Evolutionary conservation across 1,284 basidiomycete genomes (phyloP).

Genomic region (Leccinum proliferum): DNA sequence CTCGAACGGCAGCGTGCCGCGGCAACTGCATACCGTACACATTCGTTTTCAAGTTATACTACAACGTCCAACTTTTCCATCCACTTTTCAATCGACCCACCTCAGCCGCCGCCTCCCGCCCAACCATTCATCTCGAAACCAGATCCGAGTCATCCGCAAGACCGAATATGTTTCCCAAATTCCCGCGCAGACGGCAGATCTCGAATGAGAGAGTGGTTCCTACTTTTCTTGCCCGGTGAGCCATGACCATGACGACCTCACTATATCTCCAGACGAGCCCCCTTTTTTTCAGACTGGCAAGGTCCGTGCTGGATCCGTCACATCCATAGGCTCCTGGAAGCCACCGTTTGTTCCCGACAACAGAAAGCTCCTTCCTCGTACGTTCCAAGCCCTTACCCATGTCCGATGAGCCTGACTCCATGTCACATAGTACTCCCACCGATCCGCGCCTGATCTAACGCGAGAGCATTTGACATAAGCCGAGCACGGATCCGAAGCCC

Average conservation of each 20-base stretch:
- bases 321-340: constrained; percentile 26
- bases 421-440: constrained; percentile 16
- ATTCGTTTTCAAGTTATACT: no score
- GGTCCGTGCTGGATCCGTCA: constrained; percentile 25
- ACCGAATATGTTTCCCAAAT: constrained; percentile 14
- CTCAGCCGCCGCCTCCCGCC: neutral
- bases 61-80: no score
- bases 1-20: no score
- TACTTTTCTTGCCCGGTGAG: constrained; percentile 14
- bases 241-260: constrained; percentile 19
- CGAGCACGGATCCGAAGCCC: constrained; percentile 20
- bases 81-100: neutral
- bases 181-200: constrained; percentile 16
- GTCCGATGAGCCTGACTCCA: constrained; percentile 25
- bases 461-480: constrained; percentile 28
- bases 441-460: constrained; percentile 19
- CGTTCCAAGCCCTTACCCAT: constrained; percentile 17
- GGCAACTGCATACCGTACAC: no score
- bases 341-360: constrained; percentile 23
- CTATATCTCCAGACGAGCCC: constrained; percentile 17
- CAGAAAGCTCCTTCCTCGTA: constrained; percentile 17
- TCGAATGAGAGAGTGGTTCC: constrained; percentile 18
- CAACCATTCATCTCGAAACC: constrained; percentile 4
- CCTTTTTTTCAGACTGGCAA: constrained; percentile 18
- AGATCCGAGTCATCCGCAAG: constrained; percentile 11